Evolutionary conservation across 257 asterid species (phyloP).

Genomic region (Verbena officinalis): DNA sequence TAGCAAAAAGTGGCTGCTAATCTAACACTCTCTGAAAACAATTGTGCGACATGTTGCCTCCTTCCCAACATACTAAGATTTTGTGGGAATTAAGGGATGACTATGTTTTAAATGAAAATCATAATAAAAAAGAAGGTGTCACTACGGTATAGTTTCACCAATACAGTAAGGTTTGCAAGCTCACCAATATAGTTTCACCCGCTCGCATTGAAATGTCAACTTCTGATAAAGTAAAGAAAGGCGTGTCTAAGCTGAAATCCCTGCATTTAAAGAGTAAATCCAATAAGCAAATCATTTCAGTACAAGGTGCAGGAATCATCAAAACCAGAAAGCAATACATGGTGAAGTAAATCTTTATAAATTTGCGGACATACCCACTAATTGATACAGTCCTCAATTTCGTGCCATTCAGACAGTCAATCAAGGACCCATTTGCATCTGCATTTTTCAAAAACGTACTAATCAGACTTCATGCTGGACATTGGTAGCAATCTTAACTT

Average conservation of each 20-base stretch:
- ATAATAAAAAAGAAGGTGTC: neutral
- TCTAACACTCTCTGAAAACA: constrained; percentile 7
- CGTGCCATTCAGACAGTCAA: constrained; percentile 42
- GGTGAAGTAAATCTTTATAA: constrained; percentile 23
- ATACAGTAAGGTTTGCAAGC: constrained; percentile 34
- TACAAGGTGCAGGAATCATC: constrained; percentile 23
- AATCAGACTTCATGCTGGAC: constrained; percentile 29
- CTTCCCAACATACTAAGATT: constrained; percentile 13
- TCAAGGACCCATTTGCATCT: constrained; percentile 58
- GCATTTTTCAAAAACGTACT: constrained; percentile 36
- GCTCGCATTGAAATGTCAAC: constrained; percentile 66
- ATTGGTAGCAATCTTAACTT: constrained; percentile 11
- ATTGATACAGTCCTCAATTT: constrained; percentile 48
- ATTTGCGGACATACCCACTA: constrained; percentile 56
- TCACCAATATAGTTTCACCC: constrained; percentile 76
- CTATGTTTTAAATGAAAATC: neutral
- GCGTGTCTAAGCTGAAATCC: constrained; percentile 52
- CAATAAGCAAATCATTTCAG: constrained; percentile 20
- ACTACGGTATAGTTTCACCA: constrained; percentile 10
- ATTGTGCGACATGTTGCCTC: neutral
- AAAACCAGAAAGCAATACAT: constrained; percentile 7
- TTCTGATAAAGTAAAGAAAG: constrained; percentile 71
- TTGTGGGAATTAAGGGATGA: constrained; percentile 1
- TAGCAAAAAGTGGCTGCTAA: constrained; percentile 10
- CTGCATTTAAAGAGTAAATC: constrained; percentile 48